These are phyloP conservation scores for Trametes maxima DNA, from an alignment of 768 basidiomycete genomes.

Conservation along the genomic window DNA sequence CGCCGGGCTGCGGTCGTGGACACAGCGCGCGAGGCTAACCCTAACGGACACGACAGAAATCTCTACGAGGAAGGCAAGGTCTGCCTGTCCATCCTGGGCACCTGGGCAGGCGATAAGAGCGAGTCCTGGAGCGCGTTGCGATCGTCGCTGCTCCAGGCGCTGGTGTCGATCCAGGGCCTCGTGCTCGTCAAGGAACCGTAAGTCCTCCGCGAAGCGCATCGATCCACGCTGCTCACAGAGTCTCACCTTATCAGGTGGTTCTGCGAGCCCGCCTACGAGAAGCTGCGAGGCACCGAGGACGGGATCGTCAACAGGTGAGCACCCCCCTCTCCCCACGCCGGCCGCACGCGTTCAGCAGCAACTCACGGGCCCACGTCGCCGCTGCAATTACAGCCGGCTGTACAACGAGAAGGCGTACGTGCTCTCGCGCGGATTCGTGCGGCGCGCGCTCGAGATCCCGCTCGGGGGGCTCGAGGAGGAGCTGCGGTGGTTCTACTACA, in stretches of 20 bases:
- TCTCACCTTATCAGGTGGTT: slow-evolving; percentile 59
- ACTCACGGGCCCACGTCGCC: neutral
- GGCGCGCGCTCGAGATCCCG: slow-evolving; percentile 84
- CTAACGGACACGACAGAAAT: slow-evolving; percentile 51
- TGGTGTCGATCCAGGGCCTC: slow-evolving; percentile 92
- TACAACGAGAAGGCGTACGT: slow-evolving; percentile 95
- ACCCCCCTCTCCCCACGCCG: neutral
- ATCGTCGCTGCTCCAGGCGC: slow-evolving; percentile 87
- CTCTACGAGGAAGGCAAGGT: slow-evolving; percentile 96
- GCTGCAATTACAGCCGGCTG: slow-evolving; percentile 58
- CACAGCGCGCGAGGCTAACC: neutral
- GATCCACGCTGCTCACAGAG: neutral
- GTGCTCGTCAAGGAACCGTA: slow-evolving; percentile 93
- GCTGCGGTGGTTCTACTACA: slow-evolving; percentile 73
- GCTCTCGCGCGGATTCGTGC: slow-evolving; percentile 85
- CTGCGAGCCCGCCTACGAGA: slow-evolving; percentile 93
- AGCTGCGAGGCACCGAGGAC: slow-evolving; percentile 87
- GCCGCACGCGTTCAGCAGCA: slow-evolving; percentile 1
- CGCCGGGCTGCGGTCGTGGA: neutral
- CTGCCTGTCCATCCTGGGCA: slow-evolving; percentile 87
- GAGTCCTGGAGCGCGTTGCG: slow-evolving; percentile 86
- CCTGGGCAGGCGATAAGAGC: slow-evolving; percentile 87
- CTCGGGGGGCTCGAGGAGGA: slow-evolving; percentile 71
- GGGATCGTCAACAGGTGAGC: slow-evolving; percentile 81
- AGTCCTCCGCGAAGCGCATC: slow-evolving; percentile 35